Evolutionary conservation across 2,329 filamentous ascomycete genomes (phyloP).

Genomic region (Aspergillus arachidicola): DNA sequence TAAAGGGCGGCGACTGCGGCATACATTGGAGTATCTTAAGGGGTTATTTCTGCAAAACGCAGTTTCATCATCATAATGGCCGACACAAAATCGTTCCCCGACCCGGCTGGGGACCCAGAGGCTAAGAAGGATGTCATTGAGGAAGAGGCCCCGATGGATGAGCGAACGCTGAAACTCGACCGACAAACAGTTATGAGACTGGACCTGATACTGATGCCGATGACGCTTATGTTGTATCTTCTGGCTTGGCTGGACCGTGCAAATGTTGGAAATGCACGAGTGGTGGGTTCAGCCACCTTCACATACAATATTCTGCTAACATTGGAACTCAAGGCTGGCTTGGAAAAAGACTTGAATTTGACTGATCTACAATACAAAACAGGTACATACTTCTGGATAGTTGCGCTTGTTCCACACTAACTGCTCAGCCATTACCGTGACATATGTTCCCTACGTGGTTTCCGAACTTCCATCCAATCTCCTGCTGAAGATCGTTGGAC

Average conservation of each 20-base stretch:
- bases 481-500: constrained; percentile 22
- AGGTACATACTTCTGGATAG: neutral
- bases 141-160: constrained; percentile 13
- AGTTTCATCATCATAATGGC: neutral
- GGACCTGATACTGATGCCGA: constrained; percentile 18
- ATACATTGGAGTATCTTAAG: neutral
- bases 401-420: neutral
- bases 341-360: constrained; percentile 18
- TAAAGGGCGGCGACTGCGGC: neutral
- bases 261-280: constrained; percentile 20
- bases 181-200: neutral
- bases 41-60: neutral
- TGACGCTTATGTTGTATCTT: constrained; percentile 20
- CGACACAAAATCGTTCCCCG: neutral
- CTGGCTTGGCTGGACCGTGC: constrained; percentile 23
- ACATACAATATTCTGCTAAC: neutral
- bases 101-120: neutral
- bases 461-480: constrained; percentile 21
- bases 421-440: constrained; percentile 16
- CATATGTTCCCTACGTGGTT: constrained; percentile 21
- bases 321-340: constrained; percentile 8
- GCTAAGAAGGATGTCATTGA: constrained; percentile 4
- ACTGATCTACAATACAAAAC: constrained; percentile 16
- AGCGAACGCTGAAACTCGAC: constrained; percentile 9
- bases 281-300: constrained; percentile 1